Evolutionary conservation across 169 alveolate species (phyloP).

Genomic region (Theileria equi): DNA sequence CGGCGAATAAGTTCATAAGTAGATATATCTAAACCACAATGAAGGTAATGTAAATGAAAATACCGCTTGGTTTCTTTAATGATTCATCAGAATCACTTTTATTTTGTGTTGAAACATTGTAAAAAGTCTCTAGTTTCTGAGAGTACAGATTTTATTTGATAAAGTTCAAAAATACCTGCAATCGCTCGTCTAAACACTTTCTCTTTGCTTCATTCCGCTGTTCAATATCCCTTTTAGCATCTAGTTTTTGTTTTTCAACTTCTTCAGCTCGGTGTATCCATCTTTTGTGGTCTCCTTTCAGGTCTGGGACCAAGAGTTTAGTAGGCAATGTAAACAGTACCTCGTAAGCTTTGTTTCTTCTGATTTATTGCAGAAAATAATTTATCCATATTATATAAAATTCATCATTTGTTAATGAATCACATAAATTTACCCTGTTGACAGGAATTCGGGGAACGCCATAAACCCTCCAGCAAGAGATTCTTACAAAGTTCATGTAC

Average conservation of each 20-base stretch:
- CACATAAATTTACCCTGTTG: too few relatives aligned
- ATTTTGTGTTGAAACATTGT: not conserved
- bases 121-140: conserved; percentile 23
- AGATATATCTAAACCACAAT: conserved; percentile 19
- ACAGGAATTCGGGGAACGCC: too few relatives aligned
- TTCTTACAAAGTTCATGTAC: not conserved
- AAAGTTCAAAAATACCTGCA: conserved; percentile 15
- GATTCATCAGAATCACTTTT: not conserved
- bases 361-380: conserved; percentile 32
- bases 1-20: conserved; percentile 12
- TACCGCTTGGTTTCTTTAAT: conserved; percentile 10
- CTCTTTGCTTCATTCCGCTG: conserved; percentile 18
- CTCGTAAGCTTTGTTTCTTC: conserved; percentile 34
- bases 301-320: conserved; percentile 19
- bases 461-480: not conserved
- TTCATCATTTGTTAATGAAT: not conserved
- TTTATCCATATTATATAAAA: conserved; percentile 15
- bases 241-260: conserved; percentile 14
- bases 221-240: conserved; percentile 24
- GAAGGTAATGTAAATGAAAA: not conserved
- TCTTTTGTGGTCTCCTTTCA: conserved; percentile 35
- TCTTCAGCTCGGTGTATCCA: conserved; percentile 47
- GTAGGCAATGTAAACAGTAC: conserved; percentile 12
- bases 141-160: not conserved
- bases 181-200: not conserved